Evolutionary conservation across 2,329 filamentous ascomycete genomes (phyloP), one percentile per base, ranked within the genome.

Genomic region (Ambrosiella xylebori): DNA sequence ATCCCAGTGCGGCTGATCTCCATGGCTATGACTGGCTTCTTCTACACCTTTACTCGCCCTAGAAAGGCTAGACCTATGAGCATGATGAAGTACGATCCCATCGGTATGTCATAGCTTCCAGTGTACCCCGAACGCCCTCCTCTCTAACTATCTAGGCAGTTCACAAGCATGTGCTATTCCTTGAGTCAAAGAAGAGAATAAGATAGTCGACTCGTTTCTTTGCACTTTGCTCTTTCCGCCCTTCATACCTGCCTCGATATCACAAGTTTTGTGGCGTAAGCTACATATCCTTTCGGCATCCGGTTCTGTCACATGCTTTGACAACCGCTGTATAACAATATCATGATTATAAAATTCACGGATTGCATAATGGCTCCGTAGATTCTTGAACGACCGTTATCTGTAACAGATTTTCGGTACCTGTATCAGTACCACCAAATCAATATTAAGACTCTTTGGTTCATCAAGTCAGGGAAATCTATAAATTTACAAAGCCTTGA

Each of bases 11-110:
- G 93, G 69, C 85, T 98, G 64, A 77, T 98, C 70, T 95, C 89
- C 63, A 98, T 98, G 93, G 93, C 93, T 69, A 85, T 95, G 85
- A 98, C 93, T 35, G 93, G 93, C 67, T 98, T 89, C 79, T 98
- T 91, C 78, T 90, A 91, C 71, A 94, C 88, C 57, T 82, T 95
- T 71, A 78, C 85, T 65, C 84, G 94, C 60, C 90, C 89, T 11
- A 84, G 93, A 64, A 79, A 80, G 37, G 78, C 89, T 62, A 77
- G 85, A 50, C 90, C 94, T 59, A 80, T 98, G 73, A 94, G 89
- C 74, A 93, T 98, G 88, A 76, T 98, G 65, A 98, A 98, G 76
- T 98, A 98, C 73, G 93, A 98, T 69, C 93, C 93, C 47, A 90
- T 98, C 63, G 85, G 88, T 95, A 81, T 64, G 69, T 56, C 41